A percentile compares a stretch with the other conserved stretches of the same genome.
These are phyloP conservation scores for Ceratobasidium sp. DNA, from an alignment of 1,284 basidiomycete species.

Conservation along the genomic window DNA sequence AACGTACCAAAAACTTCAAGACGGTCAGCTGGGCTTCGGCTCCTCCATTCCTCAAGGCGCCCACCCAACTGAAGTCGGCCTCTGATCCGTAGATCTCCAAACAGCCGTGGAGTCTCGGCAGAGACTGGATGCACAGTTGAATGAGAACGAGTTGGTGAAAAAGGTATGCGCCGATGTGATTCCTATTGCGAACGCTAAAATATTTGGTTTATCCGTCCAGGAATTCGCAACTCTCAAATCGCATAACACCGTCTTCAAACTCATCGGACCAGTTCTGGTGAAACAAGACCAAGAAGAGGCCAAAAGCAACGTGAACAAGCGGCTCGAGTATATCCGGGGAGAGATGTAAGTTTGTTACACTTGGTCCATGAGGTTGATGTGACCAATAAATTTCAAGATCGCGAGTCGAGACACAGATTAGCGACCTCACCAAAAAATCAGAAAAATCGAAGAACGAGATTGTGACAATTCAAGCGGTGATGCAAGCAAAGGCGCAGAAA, in stretches of 20 bases:
- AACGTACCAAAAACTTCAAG: slow-evolving; percentile 86
- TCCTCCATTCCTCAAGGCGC: not conserved
- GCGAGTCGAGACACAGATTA: slow-evolving; percentile 83
- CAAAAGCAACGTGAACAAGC: slow-evolving; percentile 89
- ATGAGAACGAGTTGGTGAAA: slow-evolving; percentile 93
- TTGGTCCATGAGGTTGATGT: not conserved
- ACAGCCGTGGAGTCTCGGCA: slow-evolving; percentile 83
- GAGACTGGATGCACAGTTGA: slow-evolving; percentile 87
- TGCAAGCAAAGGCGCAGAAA: slow-evolving; percentile 63
- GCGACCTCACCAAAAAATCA: slow-evolving; percentile 78
- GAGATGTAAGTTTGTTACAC: slow-evolving; percentile 80
- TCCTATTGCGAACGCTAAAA: not conserved
- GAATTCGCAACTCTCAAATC: slow-evolving; percentile 86
- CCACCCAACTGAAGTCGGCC: not conserved
- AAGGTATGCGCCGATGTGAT: slow-evolving; percentile 69
- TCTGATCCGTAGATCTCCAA: slow-evolving; percentile 68
- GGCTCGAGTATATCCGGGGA: slow-evolving; percentile 89
- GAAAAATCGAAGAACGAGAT: slow-evolving; percentile 87
- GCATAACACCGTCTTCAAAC: slow-evolving; percentile 91
- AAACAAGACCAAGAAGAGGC: slow-evolving; percentile 93
- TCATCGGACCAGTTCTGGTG: slow-evolving; percentile 91
- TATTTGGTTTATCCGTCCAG: slow-evolving; percentile 61
- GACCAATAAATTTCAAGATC: slow-evolving; percentile 65
- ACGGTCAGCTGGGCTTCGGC: slow-evolving; percentile 56
- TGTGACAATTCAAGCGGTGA: slow-evolving; percentile 72